Percentiles rank a stretch among this genome's conserved stretches.
These are phyloP conservation scores for Hypoxylon sp. DNA, from an alignment of 2,329 filamentous ascomycete species.

Conservation along the genomic window DNA sequence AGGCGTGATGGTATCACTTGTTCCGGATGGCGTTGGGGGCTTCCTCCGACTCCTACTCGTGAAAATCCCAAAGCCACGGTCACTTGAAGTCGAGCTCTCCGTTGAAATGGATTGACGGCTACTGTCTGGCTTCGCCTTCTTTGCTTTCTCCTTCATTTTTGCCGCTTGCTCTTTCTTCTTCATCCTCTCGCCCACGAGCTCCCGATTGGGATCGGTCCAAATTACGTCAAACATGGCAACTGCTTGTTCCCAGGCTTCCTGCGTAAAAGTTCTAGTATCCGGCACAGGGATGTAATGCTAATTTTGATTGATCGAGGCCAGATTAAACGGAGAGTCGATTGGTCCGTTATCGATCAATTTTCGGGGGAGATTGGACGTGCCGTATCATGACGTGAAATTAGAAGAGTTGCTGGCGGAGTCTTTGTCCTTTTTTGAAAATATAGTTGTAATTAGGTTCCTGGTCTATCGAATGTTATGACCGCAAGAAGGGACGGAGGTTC, in stretches of 20 bases:
- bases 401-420: slow-evolving; percentile 6
- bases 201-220: slow-evolving; percentile 69
- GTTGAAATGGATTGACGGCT: slow-evolving; percentile 59
- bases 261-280: slow-evolving; percentile 24
- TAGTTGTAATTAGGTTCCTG: not conserved
- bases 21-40: slow-evolving; percentile 44
- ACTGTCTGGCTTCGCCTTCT: slow-evolving; percentile 49
- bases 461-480: slow-evolving; percentile 5
- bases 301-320: slow-evolving; percentile 1
- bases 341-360: slow-evolving; percentile 25
- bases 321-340: slow-evolving; percentile 7
- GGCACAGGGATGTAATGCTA: slow-evolving; percentile 20
- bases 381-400: slow-evolving; percentile 30
- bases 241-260: not conserved
- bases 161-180: slow-evolving; percentile 64
- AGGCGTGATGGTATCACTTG: slow-evolving; percentile 26
- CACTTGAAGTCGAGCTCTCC: slow-evolving; percentile 60
- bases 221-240: slow-evolving; percentile 70
- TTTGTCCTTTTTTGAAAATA: too few species aligned
- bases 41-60: slow-evolving; percentile 59
- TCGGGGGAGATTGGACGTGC: slow-evolving; percentile 18
- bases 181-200: slow-evolving; percentile 67
- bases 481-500: slow-evolving; percentile 3
- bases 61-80: slow-evolving; percentile 62
- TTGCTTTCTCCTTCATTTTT: slow-evolving; percentile 53